phyloP scores from a whole-genome alignment of 495 filamentous ascomycete genomes.

The Penicillium parvum region DNA sequence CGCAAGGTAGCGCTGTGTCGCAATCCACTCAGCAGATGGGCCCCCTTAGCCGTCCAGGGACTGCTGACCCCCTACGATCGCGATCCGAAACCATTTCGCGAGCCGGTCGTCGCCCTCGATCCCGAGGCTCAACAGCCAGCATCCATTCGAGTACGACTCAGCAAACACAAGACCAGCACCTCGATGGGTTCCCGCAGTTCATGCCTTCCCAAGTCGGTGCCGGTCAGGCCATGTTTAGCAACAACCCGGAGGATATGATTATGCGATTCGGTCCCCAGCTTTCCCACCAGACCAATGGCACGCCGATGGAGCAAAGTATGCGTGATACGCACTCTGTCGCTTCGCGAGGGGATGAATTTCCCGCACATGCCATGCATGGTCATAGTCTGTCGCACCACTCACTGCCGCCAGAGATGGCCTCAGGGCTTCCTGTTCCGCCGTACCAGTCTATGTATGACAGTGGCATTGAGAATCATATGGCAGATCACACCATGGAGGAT shows the following conservation, averaged over 20 bases:
- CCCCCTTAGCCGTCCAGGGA: conserved; percentile 41
- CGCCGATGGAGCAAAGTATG: conserved; percentile 47
- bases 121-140: conserved; percentile 82
- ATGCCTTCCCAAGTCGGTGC: conserved; percentile 51
- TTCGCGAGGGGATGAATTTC: conserved; percentile 42
- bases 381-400: conserved; percentile 41
- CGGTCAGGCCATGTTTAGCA: conserved; percentile 44
- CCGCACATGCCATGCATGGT: conserved; percentile 46
- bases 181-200: conserved; percentile 46
- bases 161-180: conserved; percentile 59
- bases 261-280: conserved; percentile 54
- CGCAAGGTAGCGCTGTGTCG: conserved; percentile 30
- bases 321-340: conserved; percentile 48
- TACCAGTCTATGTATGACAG: conserved; percentile 58
- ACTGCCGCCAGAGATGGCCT: conserved; percentile 27
- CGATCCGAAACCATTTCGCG: conserved; percentile 59
- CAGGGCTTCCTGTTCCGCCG: conserved; percentile 45
- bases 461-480: conserved; percentile 62
- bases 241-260: conserved; percentile 61
- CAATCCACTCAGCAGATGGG: conserved; percentile 37
- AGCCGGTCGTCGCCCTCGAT: conserved; percentile 63
- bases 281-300: conserved; percentile 49
- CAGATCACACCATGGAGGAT: conserved; percentile 58
- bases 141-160: conserved; percentile 67
- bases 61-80: conserved; percentile 46